A percentile compares a stretch with the other conserved stretches of the same genome.
Conservation (phyloP, 1,284 basidiomycete species). For the Somion occarium region DNA sequence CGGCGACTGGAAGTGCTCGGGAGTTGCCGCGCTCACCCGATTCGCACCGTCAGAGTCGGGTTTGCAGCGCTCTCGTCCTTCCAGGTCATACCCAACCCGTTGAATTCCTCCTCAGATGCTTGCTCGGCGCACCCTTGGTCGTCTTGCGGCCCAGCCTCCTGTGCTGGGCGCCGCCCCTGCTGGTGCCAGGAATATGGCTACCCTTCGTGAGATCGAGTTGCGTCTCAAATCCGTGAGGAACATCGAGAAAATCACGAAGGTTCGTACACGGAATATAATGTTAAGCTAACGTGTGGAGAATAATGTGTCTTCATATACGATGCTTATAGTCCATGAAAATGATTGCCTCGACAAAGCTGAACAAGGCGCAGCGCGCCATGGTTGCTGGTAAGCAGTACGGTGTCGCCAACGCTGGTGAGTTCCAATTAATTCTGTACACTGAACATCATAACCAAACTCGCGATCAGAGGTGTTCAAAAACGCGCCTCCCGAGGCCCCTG, state of each 20-base stretch:
- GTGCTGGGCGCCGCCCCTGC: slow-evolving; percentile 58
- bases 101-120: slow-evolving; percentile 32
- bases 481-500: slow-evolving; percentile 55
- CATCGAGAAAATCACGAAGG: slow-evolving; percentile 99
- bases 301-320: too few species aligned
- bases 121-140: slow-evolving; percentile 66
- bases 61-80: too few species aligned
- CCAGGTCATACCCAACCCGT: background rate
- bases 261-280: slow-evolving; percentile 32
- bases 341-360: slow-evolving; percentile 97
- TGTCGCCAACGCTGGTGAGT: slow-evolving; percentile 85
- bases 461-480: slow-evolving; percentile 79
- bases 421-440: too few species aligned
- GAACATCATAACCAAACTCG: background rate
- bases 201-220: slow-evolving; percentile 95
- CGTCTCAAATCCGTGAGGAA: slow-evolving; percentile 97
- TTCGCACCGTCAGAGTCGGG: background rate
- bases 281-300: background rate
- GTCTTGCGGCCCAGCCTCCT: slow-evolving; percentile 51
- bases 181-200: slow-evolving; percentile 87
- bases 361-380: slow-evolving; percentile 96
- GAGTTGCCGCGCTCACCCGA: background rate
- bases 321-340: slow-evolving; percentile 91
- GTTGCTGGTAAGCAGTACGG: slow-evolving; percentile 92
- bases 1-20: background rate